Conservation (phyloP, 768 basidiomycete genomes). For the Collybia nuda region DNA sequence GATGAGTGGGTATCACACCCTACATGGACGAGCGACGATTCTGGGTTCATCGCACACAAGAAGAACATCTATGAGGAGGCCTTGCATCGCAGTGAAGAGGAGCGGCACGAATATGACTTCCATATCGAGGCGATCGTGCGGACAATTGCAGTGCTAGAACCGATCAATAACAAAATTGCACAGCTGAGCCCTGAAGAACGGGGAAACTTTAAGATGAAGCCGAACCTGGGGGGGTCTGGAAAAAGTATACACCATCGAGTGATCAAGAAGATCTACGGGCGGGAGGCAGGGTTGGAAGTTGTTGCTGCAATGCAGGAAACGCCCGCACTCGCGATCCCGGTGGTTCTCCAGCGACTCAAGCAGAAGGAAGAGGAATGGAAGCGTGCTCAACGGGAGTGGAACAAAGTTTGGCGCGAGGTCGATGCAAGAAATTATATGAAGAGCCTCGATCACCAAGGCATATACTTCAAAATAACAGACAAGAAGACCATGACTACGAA, state of each 20-base stretch:
- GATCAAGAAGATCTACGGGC: conserved; percentile 96
- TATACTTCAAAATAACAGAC: conserved; percentile 87
- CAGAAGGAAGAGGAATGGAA: conserved; percentile 99
- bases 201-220: conserved; percentile 79
- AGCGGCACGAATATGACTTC: conserved; percentile 98
- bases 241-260: conserved; percentile 93
- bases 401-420: conserved; percentile 97
- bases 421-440: conserved; percentile 93
- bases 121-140: conserved; percentile 94
- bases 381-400: conserved; percentile 96
- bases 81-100: conserved; percentile 93
- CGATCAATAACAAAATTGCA: conserved; percentile 84
- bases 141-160: conserved; percentile 89
- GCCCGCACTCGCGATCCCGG: conserved; percentile 84
- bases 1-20: conserved; percentile 99
- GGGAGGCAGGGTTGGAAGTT: conserved; percentile 79
- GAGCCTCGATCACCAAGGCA: conserved; percentile 90
- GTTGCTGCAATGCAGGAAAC: conserved; percentile 90
- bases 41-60: conserved; percentile 85
- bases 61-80: conserved; percentile 98
- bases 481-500: conserved; percentile 81
- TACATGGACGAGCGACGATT: conserved; percentile 92
- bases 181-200: conserved; percentile 80
- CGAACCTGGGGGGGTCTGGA: conserved; percentile 81
- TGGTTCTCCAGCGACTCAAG: conserved; percentile 86